These are phyloP conservation scores for Metschnikowia santaceciliae DNA, from an alignment of 805 yeast species.

Conservation along the genomic window DNA sequence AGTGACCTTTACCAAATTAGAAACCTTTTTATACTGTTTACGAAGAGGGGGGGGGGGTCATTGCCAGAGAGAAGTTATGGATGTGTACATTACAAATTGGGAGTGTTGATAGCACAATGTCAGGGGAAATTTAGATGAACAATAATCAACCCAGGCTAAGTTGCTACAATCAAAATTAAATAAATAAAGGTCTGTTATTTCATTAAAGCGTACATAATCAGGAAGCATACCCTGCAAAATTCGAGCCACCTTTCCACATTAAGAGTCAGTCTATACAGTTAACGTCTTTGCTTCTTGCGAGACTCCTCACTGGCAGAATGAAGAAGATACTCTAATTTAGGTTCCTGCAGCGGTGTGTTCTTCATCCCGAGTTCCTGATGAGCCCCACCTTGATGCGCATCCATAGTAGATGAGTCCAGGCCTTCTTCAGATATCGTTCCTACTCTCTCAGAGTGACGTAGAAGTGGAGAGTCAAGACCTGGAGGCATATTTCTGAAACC, in stretches of 20 bases:
- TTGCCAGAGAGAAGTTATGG: background rate
- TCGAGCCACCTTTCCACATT: background rate
- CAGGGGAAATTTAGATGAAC: background rate
- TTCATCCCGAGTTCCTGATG: background rate
- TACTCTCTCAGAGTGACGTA: background rate
- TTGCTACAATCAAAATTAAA: too few relatives aligned
- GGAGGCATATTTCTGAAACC: background rate
- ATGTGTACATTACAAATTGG: background rate
- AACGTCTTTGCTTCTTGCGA: conserved; percentile 1
- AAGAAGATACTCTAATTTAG: conserved; percentile 3
- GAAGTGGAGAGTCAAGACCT: background rate
- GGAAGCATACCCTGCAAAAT: background rate
- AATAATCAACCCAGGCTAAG: background rate
- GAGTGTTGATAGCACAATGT: background rate
- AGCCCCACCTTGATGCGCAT: background rate
- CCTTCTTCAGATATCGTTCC: conserved; percentile 1
- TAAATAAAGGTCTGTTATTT: background rate
- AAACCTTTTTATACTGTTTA: background rate
- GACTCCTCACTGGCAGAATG: background rate
- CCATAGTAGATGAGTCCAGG: conserved; percentile 2
- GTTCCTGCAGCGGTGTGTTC: conserved; percentile 2
- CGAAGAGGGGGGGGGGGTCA: background rate
- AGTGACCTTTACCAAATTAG: background rate
- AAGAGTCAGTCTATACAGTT: background rate
- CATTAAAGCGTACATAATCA: background rate